Evolutionary conservation across 164 flowering plant genomes (phyloP).

Genomic region (Umbilicus rupestris): DNA sequence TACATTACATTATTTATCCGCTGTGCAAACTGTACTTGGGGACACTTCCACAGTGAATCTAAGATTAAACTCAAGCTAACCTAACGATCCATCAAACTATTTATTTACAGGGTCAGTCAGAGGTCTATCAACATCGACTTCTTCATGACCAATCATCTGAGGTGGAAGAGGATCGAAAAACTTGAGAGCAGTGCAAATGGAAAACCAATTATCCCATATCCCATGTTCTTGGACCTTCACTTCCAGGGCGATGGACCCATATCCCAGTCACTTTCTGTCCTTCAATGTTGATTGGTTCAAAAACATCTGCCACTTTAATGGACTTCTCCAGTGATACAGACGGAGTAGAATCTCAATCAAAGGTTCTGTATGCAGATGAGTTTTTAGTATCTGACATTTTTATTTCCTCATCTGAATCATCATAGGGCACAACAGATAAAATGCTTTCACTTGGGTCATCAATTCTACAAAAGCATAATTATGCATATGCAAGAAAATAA

Average conservation of each 20-base stretch:
- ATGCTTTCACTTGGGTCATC: neutral
- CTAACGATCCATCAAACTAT: too few species aligned
- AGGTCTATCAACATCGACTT: too few species aligned
- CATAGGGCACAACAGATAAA: conserved; percentile 24
- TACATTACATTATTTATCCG: too few species aligned
- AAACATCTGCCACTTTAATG: conserved; percentile 35
- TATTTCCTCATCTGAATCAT: conserved; percentile 13
- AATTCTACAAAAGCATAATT: neutral
- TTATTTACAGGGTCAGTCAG: too few species aligned
- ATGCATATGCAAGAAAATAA: neutral
- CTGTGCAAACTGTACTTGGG: too few species aligned
- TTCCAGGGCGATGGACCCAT: conserved; percentile 91
- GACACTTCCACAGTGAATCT: too few species aligned
- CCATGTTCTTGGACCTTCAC: conserved; percentile 56
- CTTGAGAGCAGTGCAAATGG: too few species aligned
- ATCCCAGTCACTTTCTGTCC: conserved; percentile 62
- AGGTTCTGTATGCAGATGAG: conserved; percentile 19
- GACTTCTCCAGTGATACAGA: conserved; percentile 23
- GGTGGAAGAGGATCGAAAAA: too few species aligned
- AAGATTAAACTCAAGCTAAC: too few species aligned
- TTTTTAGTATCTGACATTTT: conserved; percentile 17
- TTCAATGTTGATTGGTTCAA: conserved; percentile 67
- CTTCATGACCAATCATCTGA: too few species aligned
- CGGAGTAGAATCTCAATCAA: conserved; percentile 23
- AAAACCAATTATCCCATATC: too few species aligned